Evolutionary conservation across 768 basidiomycete genomes (phyloP), one percentile per base, ranked within the genome.

Genomic region (Daedalea quercina): DNA sequence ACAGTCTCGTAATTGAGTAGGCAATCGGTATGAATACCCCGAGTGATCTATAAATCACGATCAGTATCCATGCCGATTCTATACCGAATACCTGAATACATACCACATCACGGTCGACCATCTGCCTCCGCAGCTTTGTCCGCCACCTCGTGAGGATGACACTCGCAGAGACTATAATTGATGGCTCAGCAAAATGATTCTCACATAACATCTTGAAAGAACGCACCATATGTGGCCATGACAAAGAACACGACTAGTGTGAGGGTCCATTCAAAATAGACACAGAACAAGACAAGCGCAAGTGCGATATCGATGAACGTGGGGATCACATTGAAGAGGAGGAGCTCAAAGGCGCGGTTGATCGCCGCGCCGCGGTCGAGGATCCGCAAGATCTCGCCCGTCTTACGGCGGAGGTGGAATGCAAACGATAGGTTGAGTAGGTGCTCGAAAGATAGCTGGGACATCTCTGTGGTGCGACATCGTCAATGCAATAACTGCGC

Each of bases 391-490:
- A 92, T 76, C 63, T 94, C 90, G 24, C 91, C 93, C 1, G 92
- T 90, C 72, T 88, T 93, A 45, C 84, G 77, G 51, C 78, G 85
- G 4, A 81, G 87, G 64, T 87, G 91, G 78, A 86, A 92, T 3
- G 85, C 78, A 57, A 94, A 83, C 1, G 89, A 90, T 3, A 97
- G 80, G 55, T 90, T 88, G 9, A 97, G 75, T 1, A 96, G 70
- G 62, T 95, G 94, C 54, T 93, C 81, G 69, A 89, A 90, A 9
- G 91, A 87, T 49, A 94, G 73, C 60, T 83, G 77, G 1, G 85
- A 86, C 91, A 95, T 94, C 68, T 90, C 89, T 84, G 59, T 15
- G n/a, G n/a, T n/a, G n/a, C n/a, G n/a, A n/a, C n/a, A n/a, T n/a
- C n/a, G n/a, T n/a, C n/a, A n/a, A n/a, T n/a, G n/a, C n/a, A n/a